Evolutionary conservation across 495 filamentous ascomycete species (phyloP), one percentile per base, ranked within the genome.

Genomic region (Neurospora sp.): DNA sequence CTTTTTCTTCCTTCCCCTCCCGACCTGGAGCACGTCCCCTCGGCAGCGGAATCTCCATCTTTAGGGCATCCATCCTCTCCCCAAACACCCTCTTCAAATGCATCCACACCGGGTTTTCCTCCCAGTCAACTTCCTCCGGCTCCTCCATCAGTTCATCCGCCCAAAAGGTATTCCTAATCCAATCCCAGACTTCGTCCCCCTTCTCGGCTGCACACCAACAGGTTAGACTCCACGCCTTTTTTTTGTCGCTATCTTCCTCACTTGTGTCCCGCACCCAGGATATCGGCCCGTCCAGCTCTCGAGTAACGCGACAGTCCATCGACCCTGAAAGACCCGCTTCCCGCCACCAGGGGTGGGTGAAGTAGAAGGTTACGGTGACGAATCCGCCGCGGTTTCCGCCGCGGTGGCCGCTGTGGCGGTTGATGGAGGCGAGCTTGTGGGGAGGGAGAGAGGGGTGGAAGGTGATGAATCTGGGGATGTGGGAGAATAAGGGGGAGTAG

Each of bases 211-310:
- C 6, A 3, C 46, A 54, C 54, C 23, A 35, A 2, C 23, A 62
- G 54, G 54, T 62, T 18, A 62, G 16, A 35, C 6, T 35, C 54
- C 54, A 62, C 27, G 14, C 23, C 14, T 62, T 31, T 31, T 31
- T 31, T 31, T 31, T 31, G 31, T 31, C 31, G 31, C 31, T 31
- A 31, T 31, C 31, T 31, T 31, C 78, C n/a, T 70, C 79, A 66
- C 79, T 80, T 3, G 81, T 85, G 70, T 88, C 86, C 3, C 84
- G 78, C 2, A 79, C 76, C 16, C 87, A 80, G 2, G 76, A 69
- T 1, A 79, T 80, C 0, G 85, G 85, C 0, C 83, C 85, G 44
- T 74, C 37, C 78, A 81, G 0, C 76, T 79, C 18, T 0, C 2
- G 12, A 1, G 27, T 16, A 9, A 62, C 54, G 3, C 54, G 54